These are phyloP conservation scores for Neocatenulostroma microsporum DNA, from an alignment of 2,329 filamentous ascomycete species.

Conservation along the genomic window DNA sequence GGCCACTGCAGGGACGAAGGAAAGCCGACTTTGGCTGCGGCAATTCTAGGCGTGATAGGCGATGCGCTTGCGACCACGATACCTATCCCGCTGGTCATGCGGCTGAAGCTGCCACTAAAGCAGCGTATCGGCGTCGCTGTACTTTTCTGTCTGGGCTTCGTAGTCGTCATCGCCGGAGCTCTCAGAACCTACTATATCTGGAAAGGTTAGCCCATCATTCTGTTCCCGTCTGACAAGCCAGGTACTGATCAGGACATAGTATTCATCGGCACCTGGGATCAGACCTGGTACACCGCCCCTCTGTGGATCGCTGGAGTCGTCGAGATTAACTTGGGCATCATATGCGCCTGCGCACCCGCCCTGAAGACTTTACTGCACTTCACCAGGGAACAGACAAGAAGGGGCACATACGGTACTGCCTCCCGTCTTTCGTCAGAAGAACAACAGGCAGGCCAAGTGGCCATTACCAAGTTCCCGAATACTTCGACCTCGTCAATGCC, in stretches of 20 bases:
- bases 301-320: constrained; percentile 41
- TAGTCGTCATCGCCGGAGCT: constrained; percentile 37
- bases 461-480: not conserved
- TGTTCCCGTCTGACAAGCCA: constrained; percentile 10
- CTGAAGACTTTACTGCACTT: constrained; percentile 25
- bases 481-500: not conserved
- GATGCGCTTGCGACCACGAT: constrained; percentile 38
- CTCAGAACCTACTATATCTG: constrained; percentile 35
- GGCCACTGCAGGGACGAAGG: constrained; percentile 37
- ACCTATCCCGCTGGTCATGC: constrained; percentile 37
- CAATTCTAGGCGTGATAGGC: constrained; percentile 37
- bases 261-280: constrained; percentile 35
- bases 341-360: constrained; percentile 30
- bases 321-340: constrained; percentile 40
- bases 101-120: constrained; percentile 36
- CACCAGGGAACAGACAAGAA: too few relatives aligned
- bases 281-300: constrained; percentile 40
- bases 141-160: constrained; percentile 35
- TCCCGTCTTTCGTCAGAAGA: not conserved
- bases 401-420: too few relatives aligned
- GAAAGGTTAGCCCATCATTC: not conserved
- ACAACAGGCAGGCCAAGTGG: not conserved
- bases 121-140: constrained; percentile 35
- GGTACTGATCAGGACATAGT: not conserved
- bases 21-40: constrained; percentile 31